These are phyloP conservation scores for Puccinia hordei DNA, from an alignment of 1,284 basidiomycete species.

Conservation along the genomic window DNA sequence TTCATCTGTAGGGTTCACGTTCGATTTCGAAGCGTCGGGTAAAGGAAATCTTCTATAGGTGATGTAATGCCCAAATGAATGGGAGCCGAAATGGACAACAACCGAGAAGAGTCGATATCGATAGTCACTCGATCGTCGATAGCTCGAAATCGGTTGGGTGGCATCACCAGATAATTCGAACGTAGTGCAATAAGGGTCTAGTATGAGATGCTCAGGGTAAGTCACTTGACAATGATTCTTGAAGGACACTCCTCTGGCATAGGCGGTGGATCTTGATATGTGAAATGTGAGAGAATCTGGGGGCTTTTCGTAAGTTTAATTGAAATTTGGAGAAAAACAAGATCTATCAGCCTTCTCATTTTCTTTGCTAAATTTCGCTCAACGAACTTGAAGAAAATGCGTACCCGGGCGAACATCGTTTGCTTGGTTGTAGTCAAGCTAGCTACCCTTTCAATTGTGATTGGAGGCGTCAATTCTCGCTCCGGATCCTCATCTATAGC, in stretches of 20 bases:
- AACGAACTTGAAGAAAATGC: slow-evolving; percentile 56
- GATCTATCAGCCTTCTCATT: slow-evolving; percentile 13
- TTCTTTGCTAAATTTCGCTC: not conserved
- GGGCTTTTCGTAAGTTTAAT: slow-evolving; percentile 64
- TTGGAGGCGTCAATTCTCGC: slow-evolving; percentile 8
- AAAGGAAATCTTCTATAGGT: slow-evolving; percentile 76
- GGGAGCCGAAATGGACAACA: slow-evolving; percentile 85
- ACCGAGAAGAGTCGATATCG: slow-evolving; percentile 66
- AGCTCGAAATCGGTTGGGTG: slow-evolving; percentile 52
- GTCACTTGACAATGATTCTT: slow-evolving; percentile 78
- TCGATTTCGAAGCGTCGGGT: not conserved
- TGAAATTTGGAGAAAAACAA: slow-evolving; percentile 22
- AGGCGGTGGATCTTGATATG: slow-evolving; percentile 80
- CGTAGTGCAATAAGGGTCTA: slow-evolving; percentile 79
- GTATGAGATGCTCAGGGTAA: slow-evolving; percentile 81
- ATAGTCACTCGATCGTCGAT: not conserved
- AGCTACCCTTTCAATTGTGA: slow-evolving; percentile 67
- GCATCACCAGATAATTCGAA: slow-evolving; percentile 64
- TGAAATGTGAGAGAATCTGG: slow-evolving; percentile 80
- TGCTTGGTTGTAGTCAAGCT: slow-evolving; percentile 78
- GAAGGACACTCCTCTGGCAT: slow-evolving; percentile 69
- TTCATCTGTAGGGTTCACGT: not conserved
- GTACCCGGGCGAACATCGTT: slow-evolving; percentile 78
- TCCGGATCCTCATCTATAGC: slow-evolving; percentile 36
- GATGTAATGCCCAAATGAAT: slow-evolving; percentile 87